Evolutionary conservation across 1,139 yeast species (phyloP), one percentile per base, ranked within the genome.

Genomic region (Meyerozyma sp.): DNA sequence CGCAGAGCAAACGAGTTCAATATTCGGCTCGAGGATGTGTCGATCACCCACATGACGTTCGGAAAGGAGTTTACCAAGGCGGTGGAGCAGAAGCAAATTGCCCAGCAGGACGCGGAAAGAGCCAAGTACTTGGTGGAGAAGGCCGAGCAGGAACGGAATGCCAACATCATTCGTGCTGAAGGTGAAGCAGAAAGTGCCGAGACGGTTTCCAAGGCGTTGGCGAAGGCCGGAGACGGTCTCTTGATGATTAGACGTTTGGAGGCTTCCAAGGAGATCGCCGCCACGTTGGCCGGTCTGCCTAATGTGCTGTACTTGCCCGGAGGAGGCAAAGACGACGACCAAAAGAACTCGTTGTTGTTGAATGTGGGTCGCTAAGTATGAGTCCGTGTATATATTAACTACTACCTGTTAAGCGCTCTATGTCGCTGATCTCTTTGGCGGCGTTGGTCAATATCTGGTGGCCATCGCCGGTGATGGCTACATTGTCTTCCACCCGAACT

Each of bases 151-250:
- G 98, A 93, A 66, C 82, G 95, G 64, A 91, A 84, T 64, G 98
- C 98, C 4, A 75, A 87, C 44, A 90, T 94, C 56, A 93, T 93
- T 52, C 81, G 98, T 56, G 99, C 99, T 23, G 98, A 94, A 68
- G 99, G 98, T 67, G 99, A 94, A 69, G 98, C 98, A 37, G 98
- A 94, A 66, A 89, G 96, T 45, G 99, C 98, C 7, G 98, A 93
- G 50, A 82, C 84, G 48, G 95, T 94, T 51, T 89, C 97, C 40
- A 89, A 84, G 67, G 98, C 98, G 4, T 78, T 94, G 56, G 81
- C 84, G 43, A 90, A 90, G 71, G 93, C 96, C 29, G 98, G 98
- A 63, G 98, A 94, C 61, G 98, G 98, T 54, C 76, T 94, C 56
- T 75, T 94, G 63, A 79, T 88, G 77, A 90, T 93, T 59, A 82